These are phyloP conservation scores for Aspergillus persii DNA, from an alignment of 2,329 filamentous ascomycete genomes.

Conservation along the genomic window DNA sequence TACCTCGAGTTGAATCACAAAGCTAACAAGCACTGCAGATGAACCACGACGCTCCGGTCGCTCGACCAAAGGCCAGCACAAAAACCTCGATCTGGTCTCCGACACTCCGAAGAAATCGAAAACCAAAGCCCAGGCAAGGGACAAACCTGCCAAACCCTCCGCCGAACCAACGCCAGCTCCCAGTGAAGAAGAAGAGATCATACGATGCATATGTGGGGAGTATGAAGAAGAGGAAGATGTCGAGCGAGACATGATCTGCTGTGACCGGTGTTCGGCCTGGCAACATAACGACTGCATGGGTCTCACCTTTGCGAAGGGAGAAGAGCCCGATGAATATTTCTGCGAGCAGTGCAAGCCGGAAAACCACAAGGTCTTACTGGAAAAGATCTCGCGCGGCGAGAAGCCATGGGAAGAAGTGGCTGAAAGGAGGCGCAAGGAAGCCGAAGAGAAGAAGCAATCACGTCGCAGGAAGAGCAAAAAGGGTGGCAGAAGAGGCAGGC, in stretches of 20 bases:
- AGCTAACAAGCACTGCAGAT: conserved; percentile 49
- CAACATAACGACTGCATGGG: conserved; percentile 97
- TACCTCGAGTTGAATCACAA: conserved; percentile 15
- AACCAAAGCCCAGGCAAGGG: conserved; percentile 47
- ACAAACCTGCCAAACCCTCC: conserved; percentile 47
- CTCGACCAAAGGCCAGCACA: conserved; percentile 96
- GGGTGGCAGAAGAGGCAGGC: conserved; percentile 59
- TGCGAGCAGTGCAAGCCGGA: conserved; percentile 87
- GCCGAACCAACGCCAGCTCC: conserved; percentile 45
- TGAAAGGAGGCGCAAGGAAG: conserved; percentile 61
- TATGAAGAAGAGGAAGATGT: conserved; percentile 82
- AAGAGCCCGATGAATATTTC: conserved; percentile 80
- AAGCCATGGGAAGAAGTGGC: conserved; percentile 78
- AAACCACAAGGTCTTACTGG: conserved; percentile 76
- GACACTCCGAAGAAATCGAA: conserved; percentile 54
- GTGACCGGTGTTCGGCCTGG: conserved; percentile 89
- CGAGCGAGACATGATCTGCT: conserved; percentile 91
- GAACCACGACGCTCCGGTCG: conserved; percentile 93
- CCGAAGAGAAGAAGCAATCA: conserved; percentile 56
- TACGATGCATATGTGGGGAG: conserved; percentile 90
- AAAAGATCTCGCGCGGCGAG: conserved; percentile 75
- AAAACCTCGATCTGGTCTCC: conserved; percentile 72
- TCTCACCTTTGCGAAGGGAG: conserved; percentile 70
- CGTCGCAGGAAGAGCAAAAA: conserved; percentile 57
- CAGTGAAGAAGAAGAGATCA: conserved; percentile 67